phyloP scores from a whole-genome alignment of 306 rosid genomes.

The Inga oerstediana region DNA sequence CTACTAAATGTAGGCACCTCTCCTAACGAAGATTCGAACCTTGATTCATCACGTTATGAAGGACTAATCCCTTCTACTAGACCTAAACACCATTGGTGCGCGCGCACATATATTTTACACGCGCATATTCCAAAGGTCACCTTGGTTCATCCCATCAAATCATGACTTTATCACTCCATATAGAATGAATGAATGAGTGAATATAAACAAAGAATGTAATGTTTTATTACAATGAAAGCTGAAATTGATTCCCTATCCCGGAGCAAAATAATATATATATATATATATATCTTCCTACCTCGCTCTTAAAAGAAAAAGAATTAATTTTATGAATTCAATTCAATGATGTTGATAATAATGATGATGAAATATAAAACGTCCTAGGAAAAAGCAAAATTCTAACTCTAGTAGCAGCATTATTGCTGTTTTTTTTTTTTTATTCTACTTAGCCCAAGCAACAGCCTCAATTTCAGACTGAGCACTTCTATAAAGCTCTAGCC shows the following conservation, averaged over 20 bases:
- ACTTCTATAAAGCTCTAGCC: constrained; percentile 90
- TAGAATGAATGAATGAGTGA: background rate
- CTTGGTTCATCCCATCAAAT: background rate
- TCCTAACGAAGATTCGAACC: fast-evolving
- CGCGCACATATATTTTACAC: too few relatives aligned
- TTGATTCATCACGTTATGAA: too few relatives aligned
- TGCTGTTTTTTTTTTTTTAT: background rate
- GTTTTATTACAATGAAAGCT: background rate
- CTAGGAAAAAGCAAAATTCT: background rate
- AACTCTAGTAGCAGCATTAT: background rate
- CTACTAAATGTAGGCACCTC: too few relatives aligned
- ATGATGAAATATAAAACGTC: background rate
- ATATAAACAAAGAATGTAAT: background rate
- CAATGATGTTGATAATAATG: background rate
- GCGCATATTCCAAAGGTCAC: background rate
- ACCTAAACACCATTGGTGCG: too few relatives aligned
- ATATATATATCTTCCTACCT: background rate
- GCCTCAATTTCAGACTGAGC: constrained; percentile 92
- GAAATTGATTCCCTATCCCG: too few relatives aligned
- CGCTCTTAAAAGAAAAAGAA: constrained; percentile 13
- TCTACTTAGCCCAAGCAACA: constrained; percentile 95
- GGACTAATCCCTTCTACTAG: too few relatives aligned
- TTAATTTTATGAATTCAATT: constrained; percentile 7
- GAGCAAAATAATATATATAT: too few relatives aligned
- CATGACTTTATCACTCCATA: background rate